Conservation (phyloP, 306 rosid species). For the Lathyrus sativus region DNA sequence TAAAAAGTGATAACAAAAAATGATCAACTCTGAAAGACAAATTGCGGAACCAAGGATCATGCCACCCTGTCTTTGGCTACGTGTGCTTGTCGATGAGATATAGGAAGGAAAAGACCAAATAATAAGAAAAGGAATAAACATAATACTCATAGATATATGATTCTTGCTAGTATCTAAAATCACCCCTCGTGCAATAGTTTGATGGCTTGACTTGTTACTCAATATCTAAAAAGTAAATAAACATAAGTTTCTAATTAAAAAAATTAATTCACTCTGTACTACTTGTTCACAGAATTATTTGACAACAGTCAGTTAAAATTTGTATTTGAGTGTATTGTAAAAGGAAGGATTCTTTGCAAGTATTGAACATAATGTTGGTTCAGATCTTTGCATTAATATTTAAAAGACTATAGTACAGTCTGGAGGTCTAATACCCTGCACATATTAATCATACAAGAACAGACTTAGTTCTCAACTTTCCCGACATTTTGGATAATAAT, state of each 20-base stretch:
- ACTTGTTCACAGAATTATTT: constrained; percentile 2
- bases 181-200: constrained; percentile 76
- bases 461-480: constrained; percentile 2
- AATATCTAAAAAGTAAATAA: constrained; percentile 59
- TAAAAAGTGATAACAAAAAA: constrained; percentile 25
- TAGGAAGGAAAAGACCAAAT: constrained; percentile 16
- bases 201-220: constrained; percentile 62
- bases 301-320: not conserved
- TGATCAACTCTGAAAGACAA: constrained; percentile 18
- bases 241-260: constrained; percentile 20
- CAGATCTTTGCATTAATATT: not conserved
- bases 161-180: constrained; percentile 62
- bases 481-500: not conserved
- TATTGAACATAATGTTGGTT: not conserved
- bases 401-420: not conserved
- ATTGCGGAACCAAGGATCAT: constrained; percentile 24
- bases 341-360: not conserved
- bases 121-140: constrained; percentile 41
- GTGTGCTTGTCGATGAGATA: constrained; percentile 1
- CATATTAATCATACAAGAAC: not conserved
- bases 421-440: not conserved
- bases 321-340: constrained; percentile 2
- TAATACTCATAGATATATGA: constrained; percentile 59
- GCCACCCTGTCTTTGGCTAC: constrained; percentile 11
- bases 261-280: constrained; percentile 11